phyloP scores from a whole-genome alignment of 2,329 filamentous ascomycete genomes.

The Diaporthe sp. region DNA sequence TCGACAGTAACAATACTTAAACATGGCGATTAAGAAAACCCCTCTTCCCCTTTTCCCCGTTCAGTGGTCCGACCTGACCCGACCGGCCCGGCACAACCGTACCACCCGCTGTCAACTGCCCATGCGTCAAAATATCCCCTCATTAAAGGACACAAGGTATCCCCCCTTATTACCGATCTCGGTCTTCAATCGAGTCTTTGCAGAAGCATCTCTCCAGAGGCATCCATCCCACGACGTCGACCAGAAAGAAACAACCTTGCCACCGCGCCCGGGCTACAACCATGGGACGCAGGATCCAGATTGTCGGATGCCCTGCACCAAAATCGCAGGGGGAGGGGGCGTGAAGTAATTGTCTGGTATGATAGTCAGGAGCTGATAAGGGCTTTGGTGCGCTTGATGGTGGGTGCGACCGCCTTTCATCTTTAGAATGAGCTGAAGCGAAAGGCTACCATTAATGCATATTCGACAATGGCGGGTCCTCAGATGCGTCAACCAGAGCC shows the following conservation, averaged over 20 bases:
- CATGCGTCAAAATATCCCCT: conserved; percentile 29
- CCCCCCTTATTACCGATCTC: conserved; percentile 35
- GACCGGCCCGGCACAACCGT: conserved; percentile 33
- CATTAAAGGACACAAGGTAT: not conserved
- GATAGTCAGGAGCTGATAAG: conserved; percentile 28
- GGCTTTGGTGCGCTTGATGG: conserved; percentile 5
- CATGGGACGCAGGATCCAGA: conserved; percentile 15
- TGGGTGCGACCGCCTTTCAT: conserved; percentile 9
- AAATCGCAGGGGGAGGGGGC: conserved; percentile 28
- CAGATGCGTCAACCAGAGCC: conserved; percentile 17
- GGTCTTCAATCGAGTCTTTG: conserved; percentile 35
- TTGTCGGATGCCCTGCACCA: conserved; percentile 16
- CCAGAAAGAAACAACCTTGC: conserved; percentile 17
- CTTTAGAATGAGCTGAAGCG: conserved; percentile 33
- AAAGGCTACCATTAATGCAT: conserved; percentile 39
- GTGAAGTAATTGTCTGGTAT: not conserved
- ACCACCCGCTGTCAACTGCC: conserved; percentile 26
- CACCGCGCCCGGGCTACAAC: conserved; percentile 9
- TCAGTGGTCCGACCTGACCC: conserved; percentile 29
- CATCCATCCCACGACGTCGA: conserved; percentile 32
- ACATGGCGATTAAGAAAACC: conserved; percentile 39
- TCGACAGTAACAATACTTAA: conserved; percentile 40
- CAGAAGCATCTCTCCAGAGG: conserved; percentile 23
- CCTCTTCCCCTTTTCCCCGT: conserved; percentile 27
- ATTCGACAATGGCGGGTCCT: conserved; percentile 30